Evolutionary conservation across 495 filamentous ascomycete genomes (phyloP).

Genomic region (Polyplosphaeria fusca): DNA sequence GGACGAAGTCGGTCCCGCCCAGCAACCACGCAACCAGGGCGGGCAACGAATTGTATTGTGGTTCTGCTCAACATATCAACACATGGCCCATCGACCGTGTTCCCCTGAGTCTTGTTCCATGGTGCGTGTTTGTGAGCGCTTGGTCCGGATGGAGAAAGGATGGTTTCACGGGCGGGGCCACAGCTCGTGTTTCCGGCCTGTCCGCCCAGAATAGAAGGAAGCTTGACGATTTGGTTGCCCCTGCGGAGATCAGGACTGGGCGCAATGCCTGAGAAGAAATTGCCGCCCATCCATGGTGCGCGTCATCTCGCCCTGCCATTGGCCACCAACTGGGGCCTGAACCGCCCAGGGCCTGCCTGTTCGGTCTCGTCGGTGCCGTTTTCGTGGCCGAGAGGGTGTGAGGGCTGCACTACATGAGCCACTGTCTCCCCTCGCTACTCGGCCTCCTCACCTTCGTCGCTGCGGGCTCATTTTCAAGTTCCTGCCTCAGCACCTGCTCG

Average conservation of each 20-base stretch:
- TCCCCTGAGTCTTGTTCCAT: too few species aligned
- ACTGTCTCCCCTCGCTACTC: neutral
- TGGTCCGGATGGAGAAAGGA: too few species aligned
- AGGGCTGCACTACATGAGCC: slow-evolving; percentile 2
- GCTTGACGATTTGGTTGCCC: neutral
- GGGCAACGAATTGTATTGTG: too few species aligned
- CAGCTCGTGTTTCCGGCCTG: neutral
- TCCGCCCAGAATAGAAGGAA: slow-evolving; percentile 6
- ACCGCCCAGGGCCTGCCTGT: neutral
- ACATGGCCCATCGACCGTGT: too few species aligned
- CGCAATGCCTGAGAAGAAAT: slow-evolving; percentile 10
- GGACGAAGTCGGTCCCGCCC: too few species aligned
- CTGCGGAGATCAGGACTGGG: neutral
- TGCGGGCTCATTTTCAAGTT: slow-evolving; percentile 10
- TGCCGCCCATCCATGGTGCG: slow-evolving; percentile 12
- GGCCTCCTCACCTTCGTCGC: slow-evolving; percentile 5
- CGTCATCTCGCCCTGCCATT: neutral
- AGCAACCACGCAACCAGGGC: too few species aligned
- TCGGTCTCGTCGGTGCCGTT: neutral
- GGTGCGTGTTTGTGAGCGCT: too few species aligned
- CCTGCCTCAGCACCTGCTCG: slow-evolving; percentile 6
- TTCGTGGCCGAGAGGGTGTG: too few species aligned
- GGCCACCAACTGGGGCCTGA: neutral
- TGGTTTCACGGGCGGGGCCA: neutral
- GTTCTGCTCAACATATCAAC: too few species aligned